A percentile compares a stretch with the other conserved stretches of the same genome.
These are phyloP conservation scores for Avena eriantha DNA, from an alignment of 176 grass and related monocot genomes.

Conservation along the genomic window DNA sequence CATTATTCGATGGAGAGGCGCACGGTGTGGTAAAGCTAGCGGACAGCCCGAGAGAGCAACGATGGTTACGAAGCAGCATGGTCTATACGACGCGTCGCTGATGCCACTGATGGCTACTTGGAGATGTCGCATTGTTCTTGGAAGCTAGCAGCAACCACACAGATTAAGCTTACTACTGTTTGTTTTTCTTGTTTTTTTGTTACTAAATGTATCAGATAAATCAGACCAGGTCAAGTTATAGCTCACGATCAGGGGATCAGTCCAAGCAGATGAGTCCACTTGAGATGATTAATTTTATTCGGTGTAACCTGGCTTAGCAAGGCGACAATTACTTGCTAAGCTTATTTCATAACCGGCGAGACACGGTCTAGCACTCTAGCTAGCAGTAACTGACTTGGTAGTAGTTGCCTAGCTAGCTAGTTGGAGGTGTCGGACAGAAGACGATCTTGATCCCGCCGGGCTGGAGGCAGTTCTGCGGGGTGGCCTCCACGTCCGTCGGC, in stretches of 20 bases:
- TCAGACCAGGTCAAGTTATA: constrained; percentile 12
- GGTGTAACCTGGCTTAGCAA: background rate
- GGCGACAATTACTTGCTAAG: background rate
- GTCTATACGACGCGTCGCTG: constrained; percentile 31
- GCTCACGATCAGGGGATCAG: background rate
- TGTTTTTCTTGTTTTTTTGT: background rate
- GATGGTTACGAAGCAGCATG: constrained; percentile 42
- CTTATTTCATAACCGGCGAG: constrained; percentile 12
- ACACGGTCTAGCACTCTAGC: background rate
- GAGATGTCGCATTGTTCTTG: background rate
- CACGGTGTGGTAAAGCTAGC: background rate
- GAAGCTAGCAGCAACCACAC: background rate
- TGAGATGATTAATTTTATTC: background rate
- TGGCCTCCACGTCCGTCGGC: constrained; percentile 44
- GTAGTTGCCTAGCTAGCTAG: background rate
- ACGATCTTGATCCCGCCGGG: constrained; percentile 57
- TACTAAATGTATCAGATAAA: background rate
- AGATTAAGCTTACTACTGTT: background rate
- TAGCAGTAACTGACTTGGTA: background rate
- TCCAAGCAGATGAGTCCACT: background rate
- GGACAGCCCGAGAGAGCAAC: constrained; percentile 24
- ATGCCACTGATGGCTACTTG: background rate
- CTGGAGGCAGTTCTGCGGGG: constrained; percentile 43
- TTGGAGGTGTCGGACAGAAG: constrained; percentile 39
- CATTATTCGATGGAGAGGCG: background rate